Evolutionary conservation across 768 basidiomycete species (phyloP).

Genomic region (Jaapia argillacea): DNA sequence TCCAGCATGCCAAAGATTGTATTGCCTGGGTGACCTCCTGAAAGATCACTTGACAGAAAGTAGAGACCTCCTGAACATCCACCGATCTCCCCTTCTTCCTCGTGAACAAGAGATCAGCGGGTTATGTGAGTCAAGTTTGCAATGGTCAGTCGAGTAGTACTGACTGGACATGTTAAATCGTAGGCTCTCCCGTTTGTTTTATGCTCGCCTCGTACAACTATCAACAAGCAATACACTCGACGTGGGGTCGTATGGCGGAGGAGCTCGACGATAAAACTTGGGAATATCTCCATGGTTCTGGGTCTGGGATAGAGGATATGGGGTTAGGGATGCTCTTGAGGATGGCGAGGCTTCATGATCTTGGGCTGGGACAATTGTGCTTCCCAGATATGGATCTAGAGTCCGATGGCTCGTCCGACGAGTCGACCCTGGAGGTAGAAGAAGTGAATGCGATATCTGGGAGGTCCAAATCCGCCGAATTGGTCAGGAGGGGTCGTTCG

Average conservation of each 20-base stretch:
- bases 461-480: too few relatives aligned
- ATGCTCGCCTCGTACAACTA: conserved; percentile 59
- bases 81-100: conserved; percentile 30
- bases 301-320: conserved; percentile 23
- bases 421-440: too few relatives aligned
- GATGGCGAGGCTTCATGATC: conserved; percentile 68
- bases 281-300: conserved; percentile 42
- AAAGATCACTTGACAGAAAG: conserved; percentile 7
- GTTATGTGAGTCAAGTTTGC: conserved; percentile 42
- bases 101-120: conserved; percentile 69
- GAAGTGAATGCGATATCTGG: too few relatives aligned
- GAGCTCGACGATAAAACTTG: conserved; percentile 63
- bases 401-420: not conserved
- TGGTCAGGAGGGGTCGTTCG: too few relatives aligned
- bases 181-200: conserved; percentile 74
- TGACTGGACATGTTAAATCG: not conserved
- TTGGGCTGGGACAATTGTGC: conserved; percentile 58
- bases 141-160: conserved; percentile 2
- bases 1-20: conserved; percentile 68
- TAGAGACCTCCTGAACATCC: conserved; percentile 12
- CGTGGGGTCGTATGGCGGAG: conserved; percentile 60
- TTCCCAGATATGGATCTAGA: conserved; percentile 18
- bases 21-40: conserved; percentile 56
- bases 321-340: conserved; percentile 56
- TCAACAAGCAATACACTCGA: conserved; percentile 49